Evolutionary conservation across 352 stramenopile species (phyloP), one percentile per base, ranked within the genome.

Genomic region (Phytophthora idaei): DNA sequence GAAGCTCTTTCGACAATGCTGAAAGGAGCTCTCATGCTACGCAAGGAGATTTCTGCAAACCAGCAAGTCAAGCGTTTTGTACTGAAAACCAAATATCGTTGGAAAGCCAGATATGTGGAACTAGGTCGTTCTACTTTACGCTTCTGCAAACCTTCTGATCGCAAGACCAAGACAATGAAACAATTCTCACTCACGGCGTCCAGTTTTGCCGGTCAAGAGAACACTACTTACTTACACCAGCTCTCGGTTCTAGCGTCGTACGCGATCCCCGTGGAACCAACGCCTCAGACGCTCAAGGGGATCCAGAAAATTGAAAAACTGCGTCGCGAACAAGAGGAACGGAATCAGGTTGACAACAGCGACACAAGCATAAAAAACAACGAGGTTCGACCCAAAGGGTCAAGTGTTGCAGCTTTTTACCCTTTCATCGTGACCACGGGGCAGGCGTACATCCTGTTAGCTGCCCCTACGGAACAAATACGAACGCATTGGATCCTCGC

Each of bases 31-130:
- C 64, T 90, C 0, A 73, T 90, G 69, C 25, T 90, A 27, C 76
- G 81, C 6, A 90, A 89, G 37, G 81, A 90, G 58, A 53, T 90
- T 7, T 50, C 70, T 0, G 47, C 66, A 1, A 67, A 67, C 3
- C 69, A 90, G 17, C 81, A 90, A 53, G 29, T 92, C 27, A 85
- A 89, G 44, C 81, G 81, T 1, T 52, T 77, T 21, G 50, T 87
- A 27, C 61, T 90, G 17, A 64, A 80, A 12, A 86, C 83, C 12
- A 92, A 92, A 42, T 92, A 92, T 64, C 82, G 58, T n/a, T 92
- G 81, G 81, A 83, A 85, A 50, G 37, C 47, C 6, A 71, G 80
- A 36, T 77, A 85, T 50, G 62, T 90, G 7, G 80, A 92, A 55
- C 71, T 92, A 4, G 80, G 81, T 0, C 80, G 78, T 28, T 78